These are phyloP conservation scores for Suhomyces coccinellae DNA, from an alignment of 1,139 yeast genomes.

Conservation along the genomic window DNA sequence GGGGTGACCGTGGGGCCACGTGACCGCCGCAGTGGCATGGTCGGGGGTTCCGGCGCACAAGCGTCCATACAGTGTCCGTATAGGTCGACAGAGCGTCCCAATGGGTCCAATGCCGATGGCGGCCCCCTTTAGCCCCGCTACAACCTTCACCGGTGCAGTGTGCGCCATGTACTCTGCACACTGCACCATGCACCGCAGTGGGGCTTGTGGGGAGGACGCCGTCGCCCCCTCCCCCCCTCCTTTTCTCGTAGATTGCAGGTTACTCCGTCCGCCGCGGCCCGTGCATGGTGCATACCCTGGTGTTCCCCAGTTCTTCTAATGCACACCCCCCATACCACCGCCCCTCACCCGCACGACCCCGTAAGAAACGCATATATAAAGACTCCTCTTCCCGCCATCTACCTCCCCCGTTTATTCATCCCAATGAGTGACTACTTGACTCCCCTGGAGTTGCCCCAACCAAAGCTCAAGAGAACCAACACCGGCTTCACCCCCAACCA, in stretches of 20 bases:
- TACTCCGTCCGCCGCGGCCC: neutral
- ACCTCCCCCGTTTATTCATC: neutral
- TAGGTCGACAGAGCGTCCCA: too few species aligned
- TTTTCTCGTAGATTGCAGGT: neutral
- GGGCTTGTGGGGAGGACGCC: too few species aligned
- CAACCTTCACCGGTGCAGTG: too few species aligned
- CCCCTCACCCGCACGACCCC: conserved; percentile 7
- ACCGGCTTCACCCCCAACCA: conserved; percentile 93
- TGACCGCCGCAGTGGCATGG: neutral
- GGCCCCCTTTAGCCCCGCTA: too few species aligned
- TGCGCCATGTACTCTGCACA: neutral
- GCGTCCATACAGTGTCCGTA: too few species aligned
- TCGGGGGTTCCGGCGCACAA: neutral
- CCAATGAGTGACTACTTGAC: conserved; percentile 44
- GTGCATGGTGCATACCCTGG: neutral
- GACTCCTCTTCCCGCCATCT: neutral
- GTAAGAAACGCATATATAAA: conserved; percentile 5
- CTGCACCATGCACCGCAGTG: neutral
- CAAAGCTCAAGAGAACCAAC: conserved; percentile 64
- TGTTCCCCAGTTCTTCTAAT: neutral
- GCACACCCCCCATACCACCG: conserved; percentile 1
- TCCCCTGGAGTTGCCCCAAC: conserved; percentile 44
- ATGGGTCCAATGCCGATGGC: too few species aligned
- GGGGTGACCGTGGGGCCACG: neutral
- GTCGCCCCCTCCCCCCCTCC: neutral